Base-by-base conservation (phyloP, 192 early-diverging fungal species). In the Umbelopsis sp. region DNA sequence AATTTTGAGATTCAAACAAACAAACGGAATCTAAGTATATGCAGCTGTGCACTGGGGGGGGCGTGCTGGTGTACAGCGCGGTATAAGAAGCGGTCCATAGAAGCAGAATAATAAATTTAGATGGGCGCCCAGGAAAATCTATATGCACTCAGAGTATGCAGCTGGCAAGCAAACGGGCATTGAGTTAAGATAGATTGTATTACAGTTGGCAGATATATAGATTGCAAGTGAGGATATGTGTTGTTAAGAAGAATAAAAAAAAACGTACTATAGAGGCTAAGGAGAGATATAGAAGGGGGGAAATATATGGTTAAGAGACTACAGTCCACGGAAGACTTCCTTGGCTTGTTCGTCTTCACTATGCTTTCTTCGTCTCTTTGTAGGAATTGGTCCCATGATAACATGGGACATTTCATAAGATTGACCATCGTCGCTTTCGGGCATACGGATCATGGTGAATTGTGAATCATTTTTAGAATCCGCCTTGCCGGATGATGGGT, bases 341-440 rank as follows among this genome's bases (percentile, higher is more conserved):
- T 61, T 61, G 12, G 55, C 33, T 3, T 61, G 8, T 33, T 61
- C 55, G 30, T 61, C 55, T 25, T 61, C 55, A n/a, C 55, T 61
- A 33, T 61, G 33, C 12, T 61, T 61, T 61, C 55, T 61, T 61
- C 55, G 27, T 30, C 25, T 61, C 37, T 41, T 41, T 6, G 1
- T 41, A 41, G 55, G 55, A 12, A 22, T 13, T 27, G 30, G 21
- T 61, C 6, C 9, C 12, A 35, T 25, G 11, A 18, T 27, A 15
- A 61, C 12, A 0, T 35, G 25, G 13, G 6, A 5, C 55, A 61
- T 61, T 16, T 61, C 55, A 18, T 61, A 61, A 18, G 27, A n/a
- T 2, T 16, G 23, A 33, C 16, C 33, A 16, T 35, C 15, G 13
- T 33, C 30, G 27, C 27, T 15, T 35, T 61, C 55, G 13, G 55